Evolutionary conservation across 2,329 filamentous ascomycete genomes (phyloP).

Genomic region (Corniculantispora saksenae): DNA sequence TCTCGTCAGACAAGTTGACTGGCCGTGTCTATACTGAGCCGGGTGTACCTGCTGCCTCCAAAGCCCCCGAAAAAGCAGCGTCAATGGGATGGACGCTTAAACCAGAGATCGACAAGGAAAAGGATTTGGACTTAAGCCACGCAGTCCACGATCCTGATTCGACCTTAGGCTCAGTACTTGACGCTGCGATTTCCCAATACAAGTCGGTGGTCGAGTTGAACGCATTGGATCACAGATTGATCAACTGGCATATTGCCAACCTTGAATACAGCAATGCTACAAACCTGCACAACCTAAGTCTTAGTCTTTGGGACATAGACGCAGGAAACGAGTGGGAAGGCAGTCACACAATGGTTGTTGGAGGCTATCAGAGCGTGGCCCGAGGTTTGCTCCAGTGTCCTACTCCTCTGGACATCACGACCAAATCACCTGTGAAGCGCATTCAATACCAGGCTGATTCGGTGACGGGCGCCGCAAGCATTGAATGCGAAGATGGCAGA

Average conservation of each 20-base stretch:
- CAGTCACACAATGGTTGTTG: slow-evolving; percentile 87
- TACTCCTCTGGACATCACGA: slow-evolving; percentile 72
- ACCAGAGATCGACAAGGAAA: slow-evolving; percentile 59
- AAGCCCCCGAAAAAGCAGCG: slow-evolving; percentile 75
- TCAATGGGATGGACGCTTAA: slow-evolving; percentile 81
- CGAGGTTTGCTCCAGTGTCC: slow-evolving; percentile 80
- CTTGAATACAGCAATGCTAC: slow-evolving; percentile 96
- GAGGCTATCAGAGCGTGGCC: slow-evolving; percentile 92
- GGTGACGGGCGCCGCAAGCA: slow-evolving; percentile 50
- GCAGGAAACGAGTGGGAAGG: slow-evolving; percentile 98
- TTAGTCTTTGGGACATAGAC: slow-evolving; percentile 94
- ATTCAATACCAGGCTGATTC: slow-evolving; percentile 63
- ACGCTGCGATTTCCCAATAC: slow-evolving; percentile 88
- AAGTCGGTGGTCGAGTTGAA: slow-evolving; percentile 78
- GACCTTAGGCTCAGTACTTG: slow-evolving; percentile 86
- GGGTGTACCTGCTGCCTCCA: slow-evolving; percentile 66
- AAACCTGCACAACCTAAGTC: slow-evolving; percentile 81
- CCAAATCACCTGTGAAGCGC: slow-evolving; percentile 69
- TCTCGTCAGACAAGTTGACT: slow-evolving; percentile 68
- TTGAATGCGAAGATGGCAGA: slow-evolving; percentile 78
- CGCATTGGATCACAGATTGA: slow-evolving; percentile 81
- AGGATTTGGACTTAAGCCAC: slow-evolving; percentile 70
- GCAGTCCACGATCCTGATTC: slow-evolving; percentile 65
- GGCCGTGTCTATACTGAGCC: slow-evolving; percentile 72
- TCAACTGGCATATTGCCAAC: slow-evolving; percentile 99